These are phyloP conservation scores for Spathaspora passalidarum DNA, from an alignment of 805 yeast species.

Conservation along the genomic window DNA sequence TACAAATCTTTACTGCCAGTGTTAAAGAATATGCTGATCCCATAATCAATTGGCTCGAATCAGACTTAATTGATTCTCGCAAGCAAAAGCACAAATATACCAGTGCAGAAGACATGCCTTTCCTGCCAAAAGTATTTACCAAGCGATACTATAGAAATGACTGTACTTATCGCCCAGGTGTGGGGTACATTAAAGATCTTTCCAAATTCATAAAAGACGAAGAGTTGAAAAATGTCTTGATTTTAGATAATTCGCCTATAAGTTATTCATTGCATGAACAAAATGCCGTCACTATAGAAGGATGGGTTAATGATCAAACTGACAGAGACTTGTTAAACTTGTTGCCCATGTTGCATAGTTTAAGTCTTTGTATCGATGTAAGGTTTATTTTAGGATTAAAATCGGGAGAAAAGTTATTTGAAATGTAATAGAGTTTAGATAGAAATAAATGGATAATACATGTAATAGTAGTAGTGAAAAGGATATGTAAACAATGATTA, in stretches of 20 bases:
- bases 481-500: too few relatives aligned
- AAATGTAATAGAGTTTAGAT: constrained; percentile 14
- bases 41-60: constrained; percentile 86
- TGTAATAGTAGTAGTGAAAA: neutral
- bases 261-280: constrained; percentile 80
- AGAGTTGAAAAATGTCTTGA: constrained; percentile 67
- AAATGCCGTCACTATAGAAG: constrained; percentile 91
- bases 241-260: constrained; percentile 91
- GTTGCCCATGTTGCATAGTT: constrained; percentile 72
- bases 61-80: constrained; percentile 36
- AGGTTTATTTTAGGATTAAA: constrained; percentile 72
- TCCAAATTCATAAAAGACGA: constrained; percentile 55
- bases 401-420: constrained; percentile 65
- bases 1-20: constrained; percentile 92
- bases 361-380: constrained; percentile 82
- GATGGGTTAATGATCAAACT: constrained; percentile 97
- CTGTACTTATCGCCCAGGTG: constrained; percentile 74
- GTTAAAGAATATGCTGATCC: constrained; percentile 97
- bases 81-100: constrained; percentile 4
- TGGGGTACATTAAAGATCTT: constrained; percentile 68
- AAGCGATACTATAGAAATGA: constrained; percentile 73
- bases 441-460: neutral
- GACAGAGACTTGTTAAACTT: constrained; percentile 81
- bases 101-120: constrained; percentile 9
- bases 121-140: constrained; percentile 30